These are phyloP conservation scores for Diaporthe longicolla DNA, from an alignment of 2,329 filamentous ascomycete species.

Conservation along the genomic window DNA sequence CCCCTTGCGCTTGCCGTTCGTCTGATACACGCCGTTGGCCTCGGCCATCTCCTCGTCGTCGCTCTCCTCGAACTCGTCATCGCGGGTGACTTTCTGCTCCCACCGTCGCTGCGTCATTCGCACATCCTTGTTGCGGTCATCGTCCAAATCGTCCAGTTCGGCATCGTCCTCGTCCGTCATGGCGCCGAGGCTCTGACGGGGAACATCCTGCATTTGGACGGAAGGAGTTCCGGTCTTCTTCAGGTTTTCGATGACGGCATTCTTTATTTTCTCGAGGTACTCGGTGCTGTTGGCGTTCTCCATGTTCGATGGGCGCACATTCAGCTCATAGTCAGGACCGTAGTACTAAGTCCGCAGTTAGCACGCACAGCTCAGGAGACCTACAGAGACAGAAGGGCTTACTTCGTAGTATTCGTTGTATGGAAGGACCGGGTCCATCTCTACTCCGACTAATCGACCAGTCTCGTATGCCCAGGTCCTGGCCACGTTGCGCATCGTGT, in stretches of 20 bases:
- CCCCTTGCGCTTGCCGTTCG: conserved; percentile 63
- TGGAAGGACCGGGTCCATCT: conserved; percentile 86
- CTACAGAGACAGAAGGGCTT: conserved; percentile 45
- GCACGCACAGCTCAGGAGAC: neutral
- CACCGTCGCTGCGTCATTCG: conserved; percentile 86
- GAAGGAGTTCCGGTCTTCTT: conserved; percentile 90
- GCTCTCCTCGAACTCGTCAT: conserved; percentile 88
- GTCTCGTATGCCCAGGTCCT: conserved; percentile 98
- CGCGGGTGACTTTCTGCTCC: conserved; percentile 82
- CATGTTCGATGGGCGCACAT: conserved; percentile 89
- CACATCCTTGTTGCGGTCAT: conserved; percentile 87
- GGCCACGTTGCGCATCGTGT: conserved; percentile 97
- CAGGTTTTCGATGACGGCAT: conserved; percentile 87
- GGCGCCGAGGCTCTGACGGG: conserved; percentile 69
- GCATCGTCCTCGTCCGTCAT: conserved; percentile 78
- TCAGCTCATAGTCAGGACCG: conserved; percentile 89
- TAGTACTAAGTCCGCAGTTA: conserved; percentile 77
- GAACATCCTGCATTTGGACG: conserved; percentile 88
- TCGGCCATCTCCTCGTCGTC: conserved; percentile 87
- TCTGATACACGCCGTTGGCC: conserved; percentile 77
- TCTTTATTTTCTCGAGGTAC: conserved; percentile 86
- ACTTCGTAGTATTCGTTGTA: conserved; percentile 96
- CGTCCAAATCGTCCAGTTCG: conserved; percentile 79
- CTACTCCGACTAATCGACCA: conserved; percentile 85
- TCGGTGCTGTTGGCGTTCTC: conserved; percentile 91